A percentile compares a stretch with the other conserved stretches of the same genome.
These are phyloP conservation scores for Malus sieversii DNA, from an alignment of 306 rosid species.

Conservation along the genomic window DNA sequence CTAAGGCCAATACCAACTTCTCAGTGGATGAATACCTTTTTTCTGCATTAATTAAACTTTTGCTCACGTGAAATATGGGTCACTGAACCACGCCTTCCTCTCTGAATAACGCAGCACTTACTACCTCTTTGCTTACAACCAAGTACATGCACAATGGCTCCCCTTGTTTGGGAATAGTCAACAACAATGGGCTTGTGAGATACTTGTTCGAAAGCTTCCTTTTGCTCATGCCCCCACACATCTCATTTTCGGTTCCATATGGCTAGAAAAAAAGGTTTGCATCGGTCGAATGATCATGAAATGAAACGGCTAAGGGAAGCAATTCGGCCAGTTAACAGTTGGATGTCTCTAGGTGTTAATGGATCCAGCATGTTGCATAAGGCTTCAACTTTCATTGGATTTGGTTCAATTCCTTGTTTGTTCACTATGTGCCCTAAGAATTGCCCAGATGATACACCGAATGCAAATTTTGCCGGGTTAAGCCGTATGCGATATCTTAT, in stretches of 20 bases:
- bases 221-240: no score
- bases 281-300: not conserved
- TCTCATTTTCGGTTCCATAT: rapidly evolving
- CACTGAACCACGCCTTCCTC: rapidly evolving
- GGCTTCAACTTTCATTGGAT: not conserved
- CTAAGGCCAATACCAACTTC: not conserved
- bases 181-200: rapidly evolving
- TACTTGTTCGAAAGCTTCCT: not conserved
- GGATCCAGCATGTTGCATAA: no score
- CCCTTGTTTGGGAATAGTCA: not conserved
- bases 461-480: not conserved
- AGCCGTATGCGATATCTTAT: not conserved
- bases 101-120: not conserved
- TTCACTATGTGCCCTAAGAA: not conserved
- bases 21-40: no score
- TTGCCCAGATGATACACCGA: no score
- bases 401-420: not conserved
- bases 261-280: no score
- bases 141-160: not conserved
- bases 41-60: no score
- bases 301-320: not conserved
- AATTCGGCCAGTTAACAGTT: not conserved
- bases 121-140: rapidly evolving
- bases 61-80: no score
- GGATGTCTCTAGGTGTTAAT: not conserved